phyloP scores from a whole-genome alignment of 306 rosid species.

The Castanea mollissima region DNA sequence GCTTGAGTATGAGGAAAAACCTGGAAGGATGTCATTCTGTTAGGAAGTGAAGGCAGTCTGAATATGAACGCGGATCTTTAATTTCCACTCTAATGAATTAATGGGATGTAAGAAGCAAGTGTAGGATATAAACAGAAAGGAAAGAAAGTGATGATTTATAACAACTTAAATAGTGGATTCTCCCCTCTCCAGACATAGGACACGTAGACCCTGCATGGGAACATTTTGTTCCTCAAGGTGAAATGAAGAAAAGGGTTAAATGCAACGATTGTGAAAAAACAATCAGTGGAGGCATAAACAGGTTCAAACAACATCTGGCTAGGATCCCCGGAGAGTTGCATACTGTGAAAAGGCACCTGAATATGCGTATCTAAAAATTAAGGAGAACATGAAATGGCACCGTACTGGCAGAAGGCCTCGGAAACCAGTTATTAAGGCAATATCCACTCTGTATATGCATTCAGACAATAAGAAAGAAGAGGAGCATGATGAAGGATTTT shows the following conservation, averaged over 20 bases:
- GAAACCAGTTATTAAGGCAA: conserved; percentile 59
- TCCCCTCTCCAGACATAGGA: conserved; percentile 79
- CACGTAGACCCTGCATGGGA: conserved; percentile 97
- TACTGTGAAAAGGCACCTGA: conserved; percentile 91
- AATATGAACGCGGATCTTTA: conserved; percentile 58
- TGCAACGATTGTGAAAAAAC: conserved; percentile 87
- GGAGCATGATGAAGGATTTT: conserved; percentile 57
- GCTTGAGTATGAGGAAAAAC: conserved; percentile 77
- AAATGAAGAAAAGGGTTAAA: conserved; percentile 93
- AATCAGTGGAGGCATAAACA: conserved; percentile 93
- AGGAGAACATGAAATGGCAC: conserved; percentile 99
- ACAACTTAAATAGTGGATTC: conserved; percentile 45
- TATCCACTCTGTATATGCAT: conserved; percentile 51
- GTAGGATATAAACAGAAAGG: conserved; percentile 74
- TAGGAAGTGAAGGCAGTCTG: conserved; percentile 66
- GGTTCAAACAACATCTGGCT: conserved; percentile 95
- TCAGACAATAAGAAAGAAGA: conserved; percentile 74
- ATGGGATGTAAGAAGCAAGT: conserved; percentile 65
- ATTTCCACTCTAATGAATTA: conserved; percentile 55
- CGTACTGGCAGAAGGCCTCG: conserved; percentile 86
- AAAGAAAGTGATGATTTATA: conserved; percentile 64
- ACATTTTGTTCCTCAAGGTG: conserved; percentile 94
- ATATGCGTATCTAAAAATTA: conserved; percentile 74
- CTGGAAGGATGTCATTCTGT: conserved; percentile 77
- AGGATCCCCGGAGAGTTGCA: conserved; percentile 99